Evolutionary conservation across 257 asterid genomes (phyloP).

Genomic region (Solanum pimpinellifolium): DNA sequence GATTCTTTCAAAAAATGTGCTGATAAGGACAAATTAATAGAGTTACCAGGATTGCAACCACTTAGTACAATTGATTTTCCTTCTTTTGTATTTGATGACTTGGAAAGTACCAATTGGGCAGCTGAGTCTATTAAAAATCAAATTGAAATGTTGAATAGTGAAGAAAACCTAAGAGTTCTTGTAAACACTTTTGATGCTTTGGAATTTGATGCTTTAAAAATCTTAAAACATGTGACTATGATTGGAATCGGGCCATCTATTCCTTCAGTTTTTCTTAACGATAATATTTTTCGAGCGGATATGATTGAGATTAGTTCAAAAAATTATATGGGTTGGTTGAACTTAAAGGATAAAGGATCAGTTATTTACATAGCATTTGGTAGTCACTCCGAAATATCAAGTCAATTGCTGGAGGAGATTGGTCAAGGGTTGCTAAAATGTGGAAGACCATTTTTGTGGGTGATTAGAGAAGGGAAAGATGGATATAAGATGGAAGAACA

Average conservation of each 20-base stretch:
- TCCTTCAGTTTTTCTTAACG: constrained; percentile 1
- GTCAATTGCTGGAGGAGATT: constrained; percentile 2
- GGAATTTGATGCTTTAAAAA: not conserved
- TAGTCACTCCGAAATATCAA: not conserved
- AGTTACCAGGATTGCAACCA: not conserved
- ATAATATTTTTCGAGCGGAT: not conserved
- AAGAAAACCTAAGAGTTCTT: not conserved
- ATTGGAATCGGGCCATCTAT: constrained; percentile 2
- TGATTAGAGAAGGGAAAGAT: not conserved
- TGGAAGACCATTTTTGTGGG: constrained; percentile 22
- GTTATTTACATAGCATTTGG: constrained; percentile 14
- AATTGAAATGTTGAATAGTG: not conserved
- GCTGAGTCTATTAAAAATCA: not conserved
- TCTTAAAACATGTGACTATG: not conserved
- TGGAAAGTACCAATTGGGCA: not conserved
- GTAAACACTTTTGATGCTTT: not conserved
- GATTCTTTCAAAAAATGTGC: not conserved
- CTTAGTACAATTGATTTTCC: not conserved
- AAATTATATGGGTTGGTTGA: constrained; percentile 3
- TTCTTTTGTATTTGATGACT: not conserved
- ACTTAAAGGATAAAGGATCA: not conserved
- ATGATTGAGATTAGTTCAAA: not conserved
- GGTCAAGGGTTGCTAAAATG: constrained; percentile 10
- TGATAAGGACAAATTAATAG: not conserved
- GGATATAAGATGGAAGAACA: not conserved